Percentiles rank a stretch among this genome's conserved stretches.
phyloP scores from a whole-genome alignment of 1,139 yeast species.

The Pichia sp. region DNA sequence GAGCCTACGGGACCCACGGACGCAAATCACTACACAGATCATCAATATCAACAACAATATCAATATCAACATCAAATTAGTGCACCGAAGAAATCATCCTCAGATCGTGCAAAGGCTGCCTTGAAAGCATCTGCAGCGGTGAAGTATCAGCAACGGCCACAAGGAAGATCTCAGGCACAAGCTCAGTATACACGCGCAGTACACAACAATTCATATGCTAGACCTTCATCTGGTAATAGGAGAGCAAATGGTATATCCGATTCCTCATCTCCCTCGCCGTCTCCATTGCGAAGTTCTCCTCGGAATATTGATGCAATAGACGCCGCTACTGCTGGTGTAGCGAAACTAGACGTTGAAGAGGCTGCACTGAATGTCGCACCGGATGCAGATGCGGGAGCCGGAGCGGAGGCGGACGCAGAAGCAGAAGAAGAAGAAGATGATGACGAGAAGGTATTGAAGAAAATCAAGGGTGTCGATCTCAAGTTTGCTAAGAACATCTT shows the following conservation, averaged over 20 bases:
- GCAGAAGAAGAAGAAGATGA: constrained; percentile 32
- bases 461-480: constrained; percentile 39
- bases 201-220: constrained; percentile 1
- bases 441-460: constrained; percentile 51
- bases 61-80: constrained; percentile 1
- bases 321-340: neutral
- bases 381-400: neutral
- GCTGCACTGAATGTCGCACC: neutral
- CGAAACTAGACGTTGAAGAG: neutral
- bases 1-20: neutral
- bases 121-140: constrained; percentile 26
- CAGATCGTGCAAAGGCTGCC: constrained; percentile 26
- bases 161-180: neutral
- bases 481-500: constrained; percentile 58
- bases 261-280: constrained; percentile 1
- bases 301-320: no score
- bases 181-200: neutral
- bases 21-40: no score
- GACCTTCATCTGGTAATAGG: constrained; percentile 2
- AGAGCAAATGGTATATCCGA: neutral
- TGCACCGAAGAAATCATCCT: constrained; percentile 8
- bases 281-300: no score
- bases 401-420: constrained; percentile 25
- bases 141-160: constrained; percentile 22
- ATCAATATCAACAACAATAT: neutral